Evolutionary conservation across 352 stramenopile genomes (phyloP).

Genomic region (Pythium aristosporum): DNA sequence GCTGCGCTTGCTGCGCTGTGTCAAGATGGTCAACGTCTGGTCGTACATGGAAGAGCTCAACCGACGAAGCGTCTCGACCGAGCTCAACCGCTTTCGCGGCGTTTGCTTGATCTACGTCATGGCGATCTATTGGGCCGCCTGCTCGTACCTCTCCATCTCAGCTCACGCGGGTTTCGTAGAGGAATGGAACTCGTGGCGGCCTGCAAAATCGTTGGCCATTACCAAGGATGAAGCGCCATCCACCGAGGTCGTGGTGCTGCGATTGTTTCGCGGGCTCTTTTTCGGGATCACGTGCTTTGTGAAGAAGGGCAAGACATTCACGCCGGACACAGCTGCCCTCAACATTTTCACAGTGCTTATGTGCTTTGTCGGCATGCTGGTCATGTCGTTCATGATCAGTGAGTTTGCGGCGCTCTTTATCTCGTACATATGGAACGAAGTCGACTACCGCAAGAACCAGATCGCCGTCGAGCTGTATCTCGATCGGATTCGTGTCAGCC

Average conservation of each 20-base stretch:
- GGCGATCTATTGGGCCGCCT: slow-evolving; percentile 60
- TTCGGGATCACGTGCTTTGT: slow-evolving; percentile 29
- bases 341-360: slow-evolving; percentile 25
- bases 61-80: slow-evolving; percentile 48
- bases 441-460: slow-evolving; percentile 67
- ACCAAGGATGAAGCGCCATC: slow-evolving; percentile 30
- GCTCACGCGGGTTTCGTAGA: slow-evolving; percentile 41
- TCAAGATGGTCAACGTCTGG: slow-evolving; percentile 53
- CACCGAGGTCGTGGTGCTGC: slow-evolving; percentile 31
- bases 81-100: slow-evolving; percentile 51
- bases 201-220: slow-evolving; percentile 38
- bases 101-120: slow-evolving; percentile 59
- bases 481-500: slow-evolving; percentile 19
- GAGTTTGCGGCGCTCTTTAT: slow-evolving; percentile 60
- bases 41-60: slow-evolving; percentile 61
- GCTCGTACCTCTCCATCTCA: slow-evolving; percentile 45
- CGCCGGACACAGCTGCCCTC: slow-evolving; percentile 11
- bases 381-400: slow-evolving; percentile 79
- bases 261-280: slow-evolving; percentile 28
- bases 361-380: slow-evolving; percentile 44
- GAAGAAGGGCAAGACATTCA: slow-evolving; percentile 34
- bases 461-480: slow-evolving; percentile 55
- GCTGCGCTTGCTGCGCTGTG: slow-evolving; percentile 39
- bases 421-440: slow-evolving; percentile 33
- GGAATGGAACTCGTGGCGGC: slow-evolving; percentile 54